phyloP scores from a whole-genome alignment of 1,139 yeast genomes.

The Saccharomyces hybrid region DNA sequence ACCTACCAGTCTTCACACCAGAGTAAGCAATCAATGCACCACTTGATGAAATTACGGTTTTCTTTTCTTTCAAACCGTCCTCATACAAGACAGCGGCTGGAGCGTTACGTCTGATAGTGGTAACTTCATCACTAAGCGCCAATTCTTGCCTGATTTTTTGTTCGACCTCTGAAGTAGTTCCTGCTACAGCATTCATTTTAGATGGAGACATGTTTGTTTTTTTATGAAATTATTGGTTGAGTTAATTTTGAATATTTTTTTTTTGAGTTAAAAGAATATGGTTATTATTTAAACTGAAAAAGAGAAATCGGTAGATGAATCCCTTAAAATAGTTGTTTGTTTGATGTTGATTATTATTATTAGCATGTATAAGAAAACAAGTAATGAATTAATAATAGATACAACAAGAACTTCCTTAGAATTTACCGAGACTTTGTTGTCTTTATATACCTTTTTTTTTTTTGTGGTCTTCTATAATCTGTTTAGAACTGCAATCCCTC shows the following conservation, averaged over 20 bases:
- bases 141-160: conserved; percentile 31
- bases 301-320: background rate
- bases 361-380: background rate
- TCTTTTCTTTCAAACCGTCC: conserved; percentile 82
- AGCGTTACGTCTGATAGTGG: conserved; percentile 62
- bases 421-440: background rate
- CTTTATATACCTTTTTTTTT: conserved; percentile 1
- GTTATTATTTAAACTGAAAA: background rate
- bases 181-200: conserved; percentile 12
- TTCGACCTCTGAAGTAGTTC: conserved; percentile 16
- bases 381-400: background rate
- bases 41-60: conserved; percentile 85
- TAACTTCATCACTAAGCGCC: conserved; percentile 33
- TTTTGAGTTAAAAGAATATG: background rate
- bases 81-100: conserved; percentile 91
- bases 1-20: conserved; percentile 94
- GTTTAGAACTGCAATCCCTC: background rate
- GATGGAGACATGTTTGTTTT: conserved; percentile 21
- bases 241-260: background rate
- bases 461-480: background rate
- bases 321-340: background rate
- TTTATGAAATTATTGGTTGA: background rate
- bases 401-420: background rate
- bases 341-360: background rate
- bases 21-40: conserved; percentile 96